A percentile compares a stretch with the other conserved stretches of the same genome.
Conservation (phyloP, 176 grass and related monocot genomes). For the Oryza coarctata region DNA sequence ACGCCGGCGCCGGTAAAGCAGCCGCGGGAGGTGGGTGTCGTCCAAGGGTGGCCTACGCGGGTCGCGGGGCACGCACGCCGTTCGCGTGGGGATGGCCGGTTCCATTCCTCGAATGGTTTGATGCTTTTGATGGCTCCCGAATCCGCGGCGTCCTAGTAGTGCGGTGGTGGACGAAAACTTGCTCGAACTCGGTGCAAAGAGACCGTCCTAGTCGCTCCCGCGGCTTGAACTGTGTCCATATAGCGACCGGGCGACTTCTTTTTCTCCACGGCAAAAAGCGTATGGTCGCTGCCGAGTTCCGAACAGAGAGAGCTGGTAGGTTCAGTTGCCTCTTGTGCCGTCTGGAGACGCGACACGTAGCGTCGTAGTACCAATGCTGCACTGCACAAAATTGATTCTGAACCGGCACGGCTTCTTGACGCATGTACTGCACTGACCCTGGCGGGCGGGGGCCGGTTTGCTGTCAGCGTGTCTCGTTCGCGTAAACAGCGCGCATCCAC, state of each 20-base stretch:
- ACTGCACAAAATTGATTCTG: too few species aligned
- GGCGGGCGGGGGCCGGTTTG: too few species aligned
- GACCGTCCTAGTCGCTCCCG: neutral
- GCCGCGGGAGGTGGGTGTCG: neutral
- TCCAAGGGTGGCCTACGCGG: neutral
- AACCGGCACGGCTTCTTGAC: neutral
- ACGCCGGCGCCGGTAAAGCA: slow-evolving; percentile 11
- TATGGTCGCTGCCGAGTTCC: neutral
- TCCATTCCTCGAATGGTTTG: neutral
- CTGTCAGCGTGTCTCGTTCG: too few species aligned
- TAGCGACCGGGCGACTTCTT: neutral
- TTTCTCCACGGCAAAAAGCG: neutral
- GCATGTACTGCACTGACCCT: slow-evolving; percentile 7
- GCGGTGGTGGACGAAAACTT: neutral
- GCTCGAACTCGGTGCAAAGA: neutral
- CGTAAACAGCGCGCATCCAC: neutral
- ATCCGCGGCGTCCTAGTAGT: neutral
- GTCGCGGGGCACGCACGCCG: neutral
- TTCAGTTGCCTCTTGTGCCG: neutral
- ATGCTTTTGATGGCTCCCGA: neutral
- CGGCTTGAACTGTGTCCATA: neutral
- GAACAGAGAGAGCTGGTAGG: neutral
- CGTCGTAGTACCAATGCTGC: neutral
- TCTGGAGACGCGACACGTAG: neutral
- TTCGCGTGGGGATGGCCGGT: neutral